phyloP scores from a whole-genome alignment of 108 stramenopile genomes.

The Cyclotella cryptica region DNA sequence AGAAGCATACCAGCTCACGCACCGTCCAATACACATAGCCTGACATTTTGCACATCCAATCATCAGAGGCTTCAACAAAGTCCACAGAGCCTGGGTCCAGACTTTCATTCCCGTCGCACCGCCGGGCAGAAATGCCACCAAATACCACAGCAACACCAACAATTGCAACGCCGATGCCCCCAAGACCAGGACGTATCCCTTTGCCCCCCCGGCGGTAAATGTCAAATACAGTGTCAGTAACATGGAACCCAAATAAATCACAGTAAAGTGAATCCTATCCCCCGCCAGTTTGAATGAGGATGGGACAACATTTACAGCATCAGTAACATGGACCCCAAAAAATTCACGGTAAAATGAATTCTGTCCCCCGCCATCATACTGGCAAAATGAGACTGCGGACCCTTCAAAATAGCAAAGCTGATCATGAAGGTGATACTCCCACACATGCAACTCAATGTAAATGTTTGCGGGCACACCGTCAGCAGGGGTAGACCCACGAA shows the following conservation, averaged over 20 bases:
- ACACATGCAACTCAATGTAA: conserved; percentile 92
- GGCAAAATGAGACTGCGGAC: conserved; percentile 77
- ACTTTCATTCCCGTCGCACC: conserved; percentile 82
- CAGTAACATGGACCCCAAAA: too few species aligned
- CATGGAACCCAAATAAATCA: conserved; percentile 82
- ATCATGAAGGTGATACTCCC: conserved; percentile 94
- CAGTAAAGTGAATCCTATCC: conserved; percentile 84
- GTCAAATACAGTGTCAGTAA: conserved; percentile 81
- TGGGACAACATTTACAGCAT: too few species aligned
- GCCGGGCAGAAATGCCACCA: conserved; percentile 90
- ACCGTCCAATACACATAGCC: conserved; percentile 67
- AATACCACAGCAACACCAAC: conserved; percentile 84
- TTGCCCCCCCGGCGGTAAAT: conserved; percentile 73
- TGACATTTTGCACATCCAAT: conserved; percentile 70
- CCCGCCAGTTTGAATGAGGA: too few species aligned
- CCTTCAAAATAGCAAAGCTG: conserved; percentile 89
- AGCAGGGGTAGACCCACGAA: conserved; percentile 91
- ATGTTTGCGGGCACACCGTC: conserved; percentile 91
- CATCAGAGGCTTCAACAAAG: conserved; percentile 78
- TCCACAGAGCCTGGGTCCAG: conserved; percentile 66
- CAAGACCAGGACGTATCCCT: conserved; percentile 82
- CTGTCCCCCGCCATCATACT: conserved; percentile 76
- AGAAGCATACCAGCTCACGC: conserved; percentile 61
- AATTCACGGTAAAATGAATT: too few species aligned
- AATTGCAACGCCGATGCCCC: conserved; percentile 73